Base-by-base conservation (phyloP, 768 basidiomycete genomes). In the Suillus brevipes region DNA sequence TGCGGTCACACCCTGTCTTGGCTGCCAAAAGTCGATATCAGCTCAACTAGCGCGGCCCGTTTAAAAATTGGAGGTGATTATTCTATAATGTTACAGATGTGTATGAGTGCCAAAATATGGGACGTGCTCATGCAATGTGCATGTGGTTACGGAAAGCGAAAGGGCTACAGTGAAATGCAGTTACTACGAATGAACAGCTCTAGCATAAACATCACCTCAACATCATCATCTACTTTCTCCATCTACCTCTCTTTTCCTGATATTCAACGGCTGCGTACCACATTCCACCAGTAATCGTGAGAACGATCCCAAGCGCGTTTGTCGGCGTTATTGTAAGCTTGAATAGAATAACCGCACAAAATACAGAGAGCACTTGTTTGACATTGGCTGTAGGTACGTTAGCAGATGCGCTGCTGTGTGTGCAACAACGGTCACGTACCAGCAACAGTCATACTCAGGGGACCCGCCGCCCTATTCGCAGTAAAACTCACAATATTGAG, bases 401-500 rank as follows among this genome's bases (percentile, higher is more conserved):
- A 67, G 70, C 42, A 61, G 42, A 23, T 25, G 43, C 4, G 4
- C 14, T 16, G 31, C 38, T 1, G 25, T 20, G 12, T 40, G 6
- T 42, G 16, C 28, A 60, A 31, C 23, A 36, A 38, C n/a, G 0
- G 58, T 28, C 61, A 81, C 87, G 63, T 65, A 92, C 90, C 90
- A 65, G 94, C 92, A 56, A 97, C 94, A 12, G 91, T 93, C 91
- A 96, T 97, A 56, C 89, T 91, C 67, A 97, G 74, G 14, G 95
- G 89, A 2, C 95, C 95, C 0, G 94, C 89, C 73, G 91, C 89
- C 77, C 90, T 89, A 79, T 99, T 99, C n/a, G 97, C 93, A 47
- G 92, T 92, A 73, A 99, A 97, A 74, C 91, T 93, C 64, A 97
- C 92, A 3, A 98, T 87, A 70, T 99, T 99, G 60, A 99, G 81